Percentiles rank a stretch among this genome's conserved stretches.
These are phyloP conservation scores for Suillus occidentalis DNA, from an alignment of 768 basidiomycete species.

Conservation along the genomic window DNA sequence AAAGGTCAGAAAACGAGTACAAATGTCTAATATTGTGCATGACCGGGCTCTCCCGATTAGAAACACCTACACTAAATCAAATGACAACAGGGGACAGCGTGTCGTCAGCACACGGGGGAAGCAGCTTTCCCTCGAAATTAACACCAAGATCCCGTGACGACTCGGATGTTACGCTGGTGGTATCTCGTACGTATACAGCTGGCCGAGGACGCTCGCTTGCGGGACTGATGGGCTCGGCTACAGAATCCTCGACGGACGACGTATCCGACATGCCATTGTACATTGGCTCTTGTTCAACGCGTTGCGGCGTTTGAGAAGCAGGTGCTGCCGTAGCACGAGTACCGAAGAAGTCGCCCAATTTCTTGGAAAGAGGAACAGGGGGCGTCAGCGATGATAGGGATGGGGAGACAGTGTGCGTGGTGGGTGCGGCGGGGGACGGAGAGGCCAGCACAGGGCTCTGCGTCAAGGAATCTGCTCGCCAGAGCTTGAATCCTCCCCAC, in stretches of 20 bases:
- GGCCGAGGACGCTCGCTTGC: constrained; percentile 27
- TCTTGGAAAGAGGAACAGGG: constrained; percentile 54
- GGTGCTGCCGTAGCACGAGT: constrained; percentile 47
- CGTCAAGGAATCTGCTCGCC: constrained; percentile 46
- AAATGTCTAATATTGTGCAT: neutral
- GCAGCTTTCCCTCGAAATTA: constrained; percentile 32
- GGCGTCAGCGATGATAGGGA: constrained; percentile 24
- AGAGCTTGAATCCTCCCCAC: constrained; percentile 73
- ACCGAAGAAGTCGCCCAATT: constrained; percentile 71
- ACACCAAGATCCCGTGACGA: constrained; percentile 26
- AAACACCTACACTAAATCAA: constrained; percentile 17
- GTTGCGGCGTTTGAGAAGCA: constrained; percentile 22
- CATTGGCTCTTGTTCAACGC: constrained; percentile 25
- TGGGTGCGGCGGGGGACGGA: constrained; percentile 13
- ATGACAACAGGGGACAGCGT: constrained; percentile 28
- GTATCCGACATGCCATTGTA: constrained; percentile 33
- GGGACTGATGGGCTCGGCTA: constrained; percentile 35
- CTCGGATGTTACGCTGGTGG: constrained; percentile 27
- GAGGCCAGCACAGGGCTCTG: constrained; percentile 26
- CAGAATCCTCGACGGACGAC: constrained; percentile 38
- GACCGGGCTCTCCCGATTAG: neutral
- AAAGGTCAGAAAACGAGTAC: neutral
- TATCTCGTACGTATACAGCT: constrained; percentile 31
- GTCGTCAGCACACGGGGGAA: constrained; percentile 16
- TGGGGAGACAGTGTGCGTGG: constrained; percentile 18